Evolutionary conservation across 2,329 filamentous ascomycete genomes (phyloP).

Genomic region (Mycosphaerella sp.): DNA sequence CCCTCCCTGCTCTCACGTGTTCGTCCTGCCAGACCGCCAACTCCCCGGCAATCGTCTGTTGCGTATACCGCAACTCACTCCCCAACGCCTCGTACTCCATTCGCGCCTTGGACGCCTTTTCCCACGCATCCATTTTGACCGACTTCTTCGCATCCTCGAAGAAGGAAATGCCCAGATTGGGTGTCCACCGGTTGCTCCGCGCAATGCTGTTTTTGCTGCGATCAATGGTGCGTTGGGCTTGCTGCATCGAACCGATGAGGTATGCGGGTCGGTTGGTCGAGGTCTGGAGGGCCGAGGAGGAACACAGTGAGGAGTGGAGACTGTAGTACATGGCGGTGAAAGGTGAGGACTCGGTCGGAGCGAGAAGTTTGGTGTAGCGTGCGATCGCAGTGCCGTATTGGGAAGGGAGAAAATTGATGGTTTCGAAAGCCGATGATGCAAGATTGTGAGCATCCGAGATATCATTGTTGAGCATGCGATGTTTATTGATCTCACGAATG

Average conservation of each 20-base stretch:
- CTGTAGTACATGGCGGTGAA: conserved; percentile 65
- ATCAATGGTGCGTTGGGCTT: conserved; percentile 68
- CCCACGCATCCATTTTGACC: conserved; percentile 75
- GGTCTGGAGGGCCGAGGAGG: conserved; percentile 71
- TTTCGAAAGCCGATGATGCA: conserved; percentile 48
- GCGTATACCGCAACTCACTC: conserved; percentile 79
- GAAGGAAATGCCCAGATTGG: conserved; percentile 45
- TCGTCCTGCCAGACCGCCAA: conserved; percentile 91
- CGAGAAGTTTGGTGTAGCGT: conserved; percentile 60
- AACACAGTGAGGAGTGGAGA: conserved; percentile 73
- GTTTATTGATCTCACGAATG: conserved; percentile 68
- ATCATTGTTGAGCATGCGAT: conserved; percentile 61
- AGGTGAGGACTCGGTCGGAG: conserved; percentile 65
- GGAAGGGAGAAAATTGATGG: conserved; percentile 60
- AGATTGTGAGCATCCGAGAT: conserved; percentile 58
- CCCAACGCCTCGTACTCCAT: conserved; percentile 67
- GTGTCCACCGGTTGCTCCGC: conserved; percentile 70
- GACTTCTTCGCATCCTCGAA: conserved; percentile 82
- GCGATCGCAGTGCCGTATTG: conserved; percentile 64
- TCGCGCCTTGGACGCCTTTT: conserved; percentile 64
- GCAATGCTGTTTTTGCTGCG: conserved; percentile 68
- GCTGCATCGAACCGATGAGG: conserved; percentile 69
- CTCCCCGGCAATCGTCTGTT: conserved; percentile 86
- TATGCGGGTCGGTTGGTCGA: conserved; percentile 72
- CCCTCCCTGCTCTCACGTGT: conserved; percentile 68